Evolutionary conservation across 2,329 filamentous ascomycete species (phyloP), one percentile per base, ranked within the genome.

Genomic region (Fusarium incarnatum): DNA sequence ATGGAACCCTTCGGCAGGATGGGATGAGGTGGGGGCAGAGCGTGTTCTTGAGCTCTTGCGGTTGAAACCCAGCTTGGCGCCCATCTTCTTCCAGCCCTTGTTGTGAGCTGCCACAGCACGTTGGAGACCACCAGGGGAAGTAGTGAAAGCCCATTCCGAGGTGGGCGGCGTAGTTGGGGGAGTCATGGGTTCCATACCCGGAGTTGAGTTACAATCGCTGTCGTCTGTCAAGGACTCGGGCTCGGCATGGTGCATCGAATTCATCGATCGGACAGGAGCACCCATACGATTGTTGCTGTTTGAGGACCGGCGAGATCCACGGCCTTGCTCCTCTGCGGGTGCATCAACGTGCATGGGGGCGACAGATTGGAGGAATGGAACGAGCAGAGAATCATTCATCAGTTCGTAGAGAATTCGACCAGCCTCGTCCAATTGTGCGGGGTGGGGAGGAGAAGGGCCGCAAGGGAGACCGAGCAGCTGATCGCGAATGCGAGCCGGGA

Each of bases 311-410:
- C 82, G 83, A 12, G 85, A 84, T 11, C 85, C 85, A 16, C 81
- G 81, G 53, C 65, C 30, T 30, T 81, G 78, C 10, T 82, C 81
- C 27, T 84, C 80, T 18, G 71, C 60, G 12, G 75, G 70, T 18
- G 75, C 73, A 15, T 83, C 81, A 2, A 79, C 74, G 56, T 79
- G 80, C 54, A 73, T 72, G 3, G 82, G 76, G 8, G 81, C 75
- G n/a, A 87, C 81, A 1, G 86, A 87, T 68, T 97, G 95, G 56
- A 98, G 86, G 77, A 98, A 99, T 0, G 95, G 94, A 1, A 97
- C 90, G 54, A 98, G 85, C 1, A 98, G 93, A 6, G 94, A 98
- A 78, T 98, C 96, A 75, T 97, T 97, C 94, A 99, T 98, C 59
- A 99, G 84, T 73, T 98, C 96, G 79, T 95, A 94, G 42, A 98